A percentile compares a stretch with the other conserved stretches of the same genome.
phyloP scores from a whole-genome alignment of 768 basidiomycete genomes.

The Boletus patriciae region DNA sequence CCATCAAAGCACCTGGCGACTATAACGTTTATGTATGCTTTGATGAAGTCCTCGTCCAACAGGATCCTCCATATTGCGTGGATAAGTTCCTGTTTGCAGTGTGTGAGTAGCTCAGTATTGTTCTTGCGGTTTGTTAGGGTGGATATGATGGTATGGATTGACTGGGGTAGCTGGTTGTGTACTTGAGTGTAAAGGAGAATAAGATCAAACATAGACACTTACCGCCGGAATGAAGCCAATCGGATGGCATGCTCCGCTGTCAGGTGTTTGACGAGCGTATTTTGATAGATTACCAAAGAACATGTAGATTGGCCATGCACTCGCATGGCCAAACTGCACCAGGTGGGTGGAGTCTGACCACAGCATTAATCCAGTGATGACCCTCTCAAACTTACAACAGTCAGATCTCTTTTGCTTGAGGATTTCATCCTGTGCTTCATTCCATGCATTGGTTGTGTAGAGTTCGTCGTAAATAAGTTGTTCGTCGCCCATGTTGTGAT shows the following conservation, averaged over 20 bases:
- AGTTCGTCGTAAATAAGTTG: not conserved
- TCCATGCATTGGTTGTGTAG: not conserved
- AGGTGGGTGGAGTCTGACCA: not conserved
- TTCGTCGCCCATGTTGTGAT: not conserved
- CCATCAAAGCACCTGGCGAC: no score
- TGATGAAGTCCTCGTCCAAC: no score
- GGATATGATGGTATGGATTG: not conserved
- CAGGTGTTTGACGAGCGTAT: not conserved
- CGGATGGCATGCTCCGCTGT: not conserved
- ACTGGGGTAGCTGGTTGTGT: not conserved
- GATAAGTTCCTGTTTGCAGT: no score
- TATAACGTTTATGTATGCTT: no score
- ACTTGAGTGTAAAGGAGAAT: not conserved
- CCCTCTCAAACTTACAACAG: not conserved
- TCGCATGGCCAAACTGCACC: not conserved
- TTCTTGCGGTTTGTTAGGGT: not conserved
- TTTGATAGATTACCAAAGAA: not conserved
- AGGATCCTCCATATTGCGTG: no score
- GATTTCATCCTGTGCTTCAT: not conserved
- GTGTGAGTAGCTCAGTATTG: no score
- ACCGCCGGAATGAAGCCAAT: not conserved
- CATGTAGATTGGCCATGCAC: not conserved
- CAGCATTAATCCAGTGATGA: not conserved
- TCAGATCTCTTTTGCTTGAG: not conserved
- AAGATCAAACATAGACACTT: not conserved